Conservation (phyloP, 495 filamentous ascomycete genomes). For the Neurospora sp. region DNA sequence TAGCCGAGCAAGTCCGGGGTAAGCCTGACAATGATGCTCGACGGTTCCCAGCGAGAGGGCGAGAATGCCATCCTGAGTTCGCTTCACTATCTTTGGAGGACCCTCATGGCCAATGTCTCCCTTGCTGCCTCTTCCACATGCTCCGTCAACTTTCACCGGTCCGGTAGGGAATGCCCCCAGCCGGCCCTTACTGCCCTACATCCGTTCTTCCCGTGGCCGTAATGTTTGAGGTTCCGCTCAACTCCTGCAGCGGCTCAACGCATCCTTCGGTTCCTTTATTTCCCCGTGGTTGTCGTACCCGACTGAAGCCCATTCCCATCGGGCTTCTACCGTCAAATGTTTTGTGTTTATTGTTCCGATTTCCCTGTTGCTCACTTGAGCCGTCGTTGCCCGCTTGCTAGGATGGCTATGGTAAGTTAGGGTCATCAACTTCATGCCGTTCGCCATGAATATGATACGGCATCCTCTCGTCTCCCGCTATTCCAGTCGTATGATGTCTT, state of each 20-base stretch:
- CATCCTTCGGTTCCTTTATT: background rate
- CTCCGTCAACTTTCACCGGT: background rate
- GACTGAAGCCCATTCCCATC: background rate
- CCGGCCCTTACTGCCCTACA: background rate
- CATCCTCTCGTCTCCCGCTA: background rate
- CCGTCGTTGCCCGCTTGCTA: background rate
- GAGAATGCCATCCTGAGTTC: background rate
- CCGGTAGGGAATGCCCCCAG: background rate
- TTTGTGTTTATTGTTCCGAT: background rate
- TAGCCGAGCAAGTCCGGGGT: background rate
- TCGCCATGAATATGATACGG: background rate
- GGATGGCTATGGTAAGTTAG: background rate
- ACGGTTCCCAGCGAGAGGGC: background rate
- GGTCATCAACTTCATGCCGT: background rate
- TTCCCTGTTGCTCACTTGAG: background rate
- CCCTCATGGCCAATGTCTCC: background rate
- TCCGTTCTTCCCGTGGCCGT: background rate
- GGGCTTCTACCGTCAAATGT: background rate
- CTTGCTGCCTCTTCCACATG: no score
- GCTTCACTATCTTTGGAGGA: background rate
- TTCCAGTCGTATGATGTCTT: background rate
- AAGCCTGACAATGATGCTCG: background rate
- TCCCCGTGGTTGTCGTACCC: background rate
- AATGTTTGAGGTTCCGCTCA: background rate
- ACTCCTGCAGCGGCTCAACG: background rate